Percentiles rank a stretch among this genome's conserved stretches.
These are phyloP conservation scores for Ampelomyces quisqualis DNA, from an alignment of 2,329 filamentous ascomycete species.

Conservation along the genomic window DNA sequence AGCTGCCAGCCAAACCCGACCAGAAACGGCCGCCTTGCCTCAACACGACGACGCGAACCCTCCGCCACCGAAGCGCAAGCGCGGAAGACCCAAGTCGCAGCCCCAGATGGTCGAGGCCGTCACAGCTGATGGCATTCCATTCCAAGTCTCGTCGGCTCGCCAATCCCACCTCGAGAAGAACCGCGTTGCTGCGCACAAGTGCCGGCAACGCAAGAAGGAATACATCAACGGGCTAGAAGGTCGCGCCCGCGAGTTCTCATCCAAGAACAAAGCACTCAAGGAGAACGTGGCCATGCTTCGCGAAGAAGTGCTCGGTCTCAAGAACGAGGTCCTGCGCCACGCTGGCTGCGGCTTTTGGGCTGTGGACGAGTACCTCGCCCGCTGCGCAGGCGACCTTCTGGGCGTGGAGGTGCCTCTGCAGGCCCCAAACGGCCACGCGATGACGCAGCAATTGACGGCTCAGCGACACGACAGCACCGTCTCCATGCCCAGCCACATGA, in stretches of 20 bases:
- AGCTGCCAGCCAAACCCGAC: slow-evolving; percentile 6
- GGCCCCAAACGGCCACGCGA: slow-evolving; percentile 1
- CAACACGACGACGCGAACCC: slow-evolving; percentile 21
- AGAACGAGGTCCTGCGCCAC: slow-evolving; percentile 42
- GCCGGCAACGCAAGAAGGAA: slow-evolving; percentile 67
- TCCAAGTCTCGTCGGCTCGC: slow-evolving; percentile 39
- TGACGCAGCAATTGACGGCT: slow-evolving; percentile 5
- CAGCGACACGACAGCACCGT: slow-evolving; percentile 16
- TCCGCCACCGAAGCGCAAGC: slow-evolving; percentile 40
- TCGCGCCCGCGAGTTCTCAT: slow-evolving; percentile 44
- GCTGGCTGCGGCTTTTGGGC: slow-evolving; percentile 42
- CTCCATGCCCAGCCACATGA: slow-evolving; percentile 13
- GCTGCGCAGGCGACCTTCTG: slow-evolving; percentile 39
- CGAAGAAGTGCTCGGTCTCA: slow-evolving; percentile 40
- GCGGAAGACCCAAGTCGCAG: slow-evolving; percentile 39
- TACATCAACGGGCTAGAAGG: slow-evolving; percentile 55
- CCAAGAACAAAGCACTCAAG: slow-evolving; percentile 39
- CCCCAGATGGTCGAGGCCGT: slow-evolving; percentile 35
- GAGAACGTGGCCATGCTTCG: slow-evolving; percentile 38
- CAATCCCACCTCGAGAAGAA: slow-evolving; percentile 63
- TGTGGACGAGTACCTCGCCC: slow-evolving; percentile 41
- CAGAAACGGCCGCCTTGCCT: slow-evolving; percentile 5
- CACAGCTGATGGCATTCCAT: slow-evolving; percentile 37
- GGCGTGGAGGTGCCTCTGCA: slow-evolving; percentile 24
- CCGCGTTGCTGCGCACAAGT: slow-evolving; percentile 71